phyloP scores from a whole-genome alignment of 2,329 filamentous ascomycete genomes.

The Zalaria sp. region DNA sequence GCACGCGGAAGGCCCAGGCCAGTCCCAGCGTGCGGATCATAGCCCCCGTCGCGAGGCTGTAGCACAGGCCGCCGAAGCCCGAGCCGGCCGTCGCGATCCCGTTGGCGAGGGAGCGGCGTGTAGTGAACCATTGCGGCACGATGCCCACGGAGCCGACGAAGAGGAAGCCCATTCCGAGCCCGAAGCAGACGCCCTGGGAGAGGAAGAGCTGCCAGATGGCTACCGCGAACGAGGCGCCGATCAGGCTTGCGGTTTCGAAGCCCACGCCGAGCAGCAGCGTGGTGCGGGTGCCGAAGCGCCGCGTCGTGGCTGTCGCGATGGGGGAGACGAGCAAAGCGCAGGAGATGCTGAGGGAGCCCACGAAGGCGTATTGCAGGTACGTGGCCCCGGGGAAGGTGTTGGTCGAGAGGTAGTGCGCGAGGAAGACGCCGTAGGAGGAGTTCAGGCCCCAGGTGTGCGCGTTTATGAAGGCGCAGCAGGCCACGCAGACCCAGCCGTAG shows the following conservation, averaged over 20 bases:
- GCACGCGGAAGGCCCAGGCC: slow-evolving; percentile 51
- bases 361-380: slow-evolving; percentile 57
- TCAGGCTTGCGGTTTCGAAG: slow-evolving; percentile 49
- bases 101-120: slow-evolving; percentile 53
- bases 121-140: slow-evolving; percentile 61
- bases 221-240: slow-evolving; percentile 55
- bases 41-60: slow-evolving; percentile 52
- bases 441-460: slow-evolving; percentile 31
- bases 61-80: slow-evolving; percentile 60
- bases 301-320: slow-evolving; percentile 46
- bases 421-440: slow-evolving; percentile 53
- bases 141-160: slow-evolving; percentile 58
- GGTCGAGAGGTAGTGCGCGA: slow-evolving; percentile 59
- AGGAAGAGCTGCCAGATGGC: slow-evolving; percentile 65
- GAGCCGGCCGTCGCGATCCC: slow-evolving; percentile 54
- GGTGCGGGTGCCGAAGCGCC: slow-evolving; percentile 46
- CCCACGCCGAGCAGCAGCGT: slow-evolving; percentile 51
- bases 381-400: slow-evolving; percentile 49
- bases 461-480: slow-evolving; percentile 28
- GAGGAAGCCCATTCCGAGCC: slow-evolving; percentile 63
- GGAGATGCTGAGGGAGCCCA: slow-evolving; percentile 57
- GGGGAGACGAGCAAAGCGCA: slow-evolving; percentile 55
- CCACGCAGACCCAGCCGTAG: slow-evolving; percentile 44
- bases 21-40: slow-evolving; percentile 53
- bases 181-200: slow-evolving; percentile 61